These are phyloP conservation scores for Lunularia cruciata DNA, from an alignment of 225 moss, liverwort and hornwort genomes.

Conservation along the genomic window DNA sequence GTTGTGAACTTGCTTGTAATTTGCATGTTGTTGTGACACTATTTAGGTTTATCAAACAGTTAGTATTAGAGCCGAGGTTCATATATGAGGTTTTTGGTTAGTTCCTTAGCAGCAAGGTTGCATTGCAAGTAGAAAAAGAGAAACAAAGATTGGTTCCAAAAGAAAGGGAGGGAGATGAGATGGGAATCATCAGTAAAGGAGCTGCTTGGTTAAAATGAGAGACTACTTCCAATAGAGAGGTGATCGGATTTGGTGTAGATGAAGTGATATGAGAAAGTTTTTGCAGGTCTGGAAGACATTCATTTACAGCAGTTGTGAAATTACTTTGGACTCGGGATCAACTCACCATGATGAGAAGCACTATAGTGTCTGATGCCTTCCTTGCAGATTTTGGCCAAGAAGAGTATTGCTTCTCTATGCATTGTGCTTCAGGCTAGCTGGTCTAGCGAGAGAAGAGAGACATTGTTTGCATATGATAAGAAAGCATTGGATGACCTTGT, in stretches of 20 bases:
- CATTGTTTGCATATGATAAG: not conserved
- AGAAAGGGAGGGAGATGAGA: not conserved
- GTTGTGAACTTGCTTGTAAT: too few relatives aligned
- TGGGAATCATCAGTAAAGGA: not conserved
- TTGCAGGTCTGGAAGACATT: not conserved
- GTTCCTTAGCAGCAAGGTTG: too few relatives aligned
- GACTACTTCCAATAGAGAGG: not conserved
- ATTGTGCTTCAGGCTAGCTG: not conserved
- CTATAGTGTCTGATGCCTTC: slow-evolving; percentile 1
- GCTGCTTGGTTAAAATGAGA: too few relatives aligned
- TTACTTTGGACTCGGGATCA: not conserved
- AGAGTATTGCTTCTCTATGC: not conserved
- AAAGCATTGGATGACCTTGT: too few relatives aligned
- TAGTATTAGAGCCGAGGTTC: too few relatives aligned
- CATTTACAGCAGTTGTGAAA: not conserved
- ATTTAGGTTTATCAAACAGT: too few relatives aligned
- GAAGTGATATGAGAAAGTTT: not conserved
- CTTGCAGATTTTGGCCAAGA: not conserved
- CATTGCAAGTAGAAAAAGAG: too few relatives aligned
- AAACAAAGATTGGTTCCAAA: too few relatives aligned
- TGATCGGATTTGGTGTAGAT: not conserved
- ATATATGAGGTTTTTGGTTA: too few relatives aligned
- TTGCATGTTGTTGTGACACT: too few relatives aligned
- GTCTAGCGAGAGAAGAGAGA: too few relatives aligned
- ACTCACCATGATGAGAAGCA: not conserved